Evolutionary conservation across 2,329 filamentous ascomycete species (phyloP).

Genomic region (Cladosporium sphaerospermum): DNA sequence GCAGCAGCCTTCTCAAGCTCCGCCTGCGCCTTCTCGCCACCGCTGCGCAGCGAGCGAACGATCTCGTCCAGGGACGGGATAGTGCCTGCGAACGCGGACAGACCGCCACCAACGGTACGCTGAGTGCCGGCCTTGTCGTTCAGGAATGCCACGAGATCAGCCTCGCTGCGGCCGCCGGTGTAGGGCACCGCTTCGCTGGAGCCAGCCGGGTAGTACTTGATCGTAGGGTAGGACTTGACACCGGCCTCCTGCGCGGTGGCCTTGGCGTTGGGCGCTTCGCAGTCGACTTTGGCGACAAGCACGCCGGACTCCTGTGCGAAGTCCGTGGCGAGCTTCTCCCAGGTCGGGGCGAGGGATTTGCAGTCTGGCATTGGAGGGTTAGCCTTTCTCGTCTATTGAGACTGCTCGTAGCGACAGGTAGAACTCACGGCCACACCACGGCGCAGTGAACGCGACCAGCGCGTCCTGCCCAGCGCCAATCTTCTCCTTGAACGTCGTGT

Average conservation of each 20-base stretch:
- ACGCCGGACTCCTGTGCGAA: slow-evolving; percentile 74
- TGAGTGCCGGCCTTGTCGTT: slow-evolving; percentile 87
- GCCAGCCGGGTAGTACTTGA: slow-evolving; percentile 93
- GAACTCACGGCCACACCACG: slow-evolving; percentile 94
- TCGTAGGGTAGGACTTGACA: slow-evolving; percentile 85
- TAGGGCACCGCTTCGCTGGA: slow-evolving; percentile 67
- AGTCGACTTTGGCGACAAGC: slow-evolving; percentile 90
- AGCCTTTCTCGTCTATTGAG: not conserved
- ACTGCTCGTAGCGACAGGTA: not conserved
- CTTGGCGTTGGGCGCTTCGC: slow-evolving; percentile 81
- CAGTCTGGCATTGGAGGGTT: slow-evolving; percentile 60
- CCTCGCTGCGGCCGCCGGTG: slow-evolving; percentile 68
- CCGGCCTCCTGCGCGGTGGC: slow-evolving; percentile 67
- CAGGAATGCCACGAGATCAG: slow-evolving; percentile 70
- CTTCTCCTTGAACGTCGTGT: slow-evolving; percentile 67
- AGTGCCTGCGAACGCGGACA: slow-evolving; percentile 74
- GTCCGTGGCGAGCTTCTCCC: slow-evolving; percentile 79
- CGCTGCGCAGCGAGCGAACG: slow-evolving; percentile 61
- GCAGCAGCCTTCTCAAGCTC: slow-evolving; percentile 68
- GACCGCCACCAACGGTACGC: slow-evolving; percentile 71
- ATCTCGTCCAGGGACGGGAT: slow-evolving; percentile 71
- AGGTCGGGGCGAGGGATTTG: slow-evolving; percentile 85
- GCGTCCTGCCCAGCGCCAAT: slow-evolving; percentile 85
- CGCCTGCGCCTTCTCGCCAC: slow-evolving; percentile 59
- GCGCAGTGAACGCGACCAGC: slow-evolving; percentile 92